A percentile compares a stretch with the other conserved stretches of the same genome.
Conservation (phyloP, 1,284 basidiomycete species). For the Tetrapyrgos nigripes region DNA sequence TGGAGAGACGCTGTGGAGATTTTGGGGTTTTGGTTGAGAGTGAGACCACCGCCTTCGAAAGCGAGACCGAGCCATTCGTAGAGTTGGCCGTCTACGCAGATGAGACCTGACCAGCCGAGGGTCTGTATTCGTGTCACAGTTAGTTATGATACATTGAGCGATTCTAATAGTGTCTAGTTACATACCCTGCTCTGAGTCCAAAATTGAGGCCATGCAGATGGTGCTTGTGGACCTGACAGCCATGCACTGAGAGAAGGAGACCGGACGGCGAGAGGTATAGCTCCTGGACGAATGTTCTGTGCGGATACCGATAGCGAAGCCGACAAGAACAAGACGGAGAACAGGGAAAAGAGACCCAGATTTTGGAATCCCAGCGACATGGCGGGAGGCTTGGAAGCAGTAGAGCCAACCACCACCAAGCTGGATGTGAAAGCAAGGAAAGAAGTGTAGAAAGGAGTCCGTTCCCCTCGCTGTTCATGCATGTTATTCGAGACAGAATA, state of each 20-base stretch:
- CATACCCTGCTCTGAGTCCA: constrained; percentile 29
- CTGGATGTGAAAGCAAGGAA: too few species aligned
- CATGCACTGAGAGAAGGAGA: not conserved
- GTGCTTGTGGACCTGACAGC: not conserved
- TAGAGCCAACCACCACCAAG: too few species aligned
- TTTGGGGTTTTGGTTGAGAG: constrained; percentile 59
- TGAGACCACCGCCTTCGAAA: constrained; percentile 42
- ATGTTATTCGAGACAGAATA: too few species aligned
- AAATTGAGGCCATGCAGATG: constrained; percentile 29
- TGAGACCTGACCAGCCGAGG: constrained; percentile 70
- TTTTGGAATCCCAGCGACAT: too few species aligned
- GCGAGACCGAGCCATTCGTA: constrained; percentile 50
- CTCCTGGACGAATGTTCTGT: not conserved
- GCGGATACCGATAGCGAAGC: not conserved
- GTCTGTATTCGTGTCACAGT: too few species aligned
- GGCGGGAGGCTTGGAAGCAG: too few species aligned
- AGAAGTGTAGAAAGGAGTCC: too few species aligned
- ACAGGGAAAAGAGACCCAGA: too few species aligned
- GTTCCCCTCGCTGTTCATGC: too few species aligned
- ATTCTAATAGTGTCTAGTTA: not conserved
- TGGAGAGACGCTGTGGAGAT: constrained; percentile 48
- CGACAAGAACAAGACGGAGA: not conserved
- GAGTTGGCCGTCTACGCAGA: constrained; percentile 55
- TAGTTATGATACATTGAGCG: not conserved
- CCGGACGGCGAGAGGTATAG: not conserved